Percentiles rank a stretch among this genome's conserved stretches.
Evolutionary conservation across 2,329 filamentous ascomycete species (phyloP).

Genomic region (Endothia cerciana): DNA sequence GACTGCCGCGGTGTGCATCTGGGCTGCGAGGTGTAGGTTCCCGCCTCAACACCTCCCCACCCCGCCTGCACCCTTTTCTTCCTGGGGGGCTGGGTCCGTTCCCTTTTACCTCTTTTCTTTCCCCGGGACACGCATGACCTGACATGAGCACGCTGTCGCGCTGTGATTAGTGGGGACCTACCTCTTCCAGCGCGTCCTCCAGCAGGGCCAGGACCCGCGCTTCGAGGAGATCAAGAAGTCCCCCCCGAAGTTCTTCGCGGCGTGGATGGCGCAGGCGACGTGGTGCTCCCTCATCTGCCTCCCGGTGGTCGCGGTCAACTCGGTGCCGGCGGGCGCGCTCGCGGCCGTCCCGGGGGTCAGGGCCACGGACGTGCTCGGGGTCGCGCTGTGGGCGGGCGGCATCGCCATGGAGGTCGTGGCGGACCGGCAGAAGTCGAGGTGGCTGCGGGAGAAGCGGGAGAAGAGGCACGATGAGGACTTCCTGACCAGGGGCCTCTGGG

Average conservation of each 20-base stretch:
- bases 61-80: no score
- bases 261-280: slow-evolving; percentile 60
- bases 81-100: no score
- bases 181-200: slow-evolving; percentile 64
- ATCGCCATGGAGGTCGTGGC: slow-evolving; percentile 64
- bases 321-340: slow-evolving; percentile 58
- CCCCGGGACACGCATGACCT: background rate
- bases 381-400: slow-evolving; percentile 62
- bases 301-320: slow-evolving; percentile 67
- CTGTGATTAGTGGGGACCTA: slow-evolving; percentile 58
- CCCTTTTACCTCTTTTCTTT: no score
- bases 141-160: background rate
- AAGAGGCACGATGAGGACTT: slow-evolving; percentile 72
- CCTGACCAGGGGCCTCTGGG: slow-evolving; percentile 65
- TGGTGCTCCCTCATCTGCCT: slow-evolving; percentile 71
- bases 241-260: slow-evolving; percentile 41
- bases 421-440: slow-evolving; percentile 66
- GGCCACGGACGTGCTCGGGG: slow-evolving; percentile 59
- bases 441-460: slow-evolving; percentile 62
- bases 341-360: slow-evolving; percentile 52
- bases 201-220: slow-evolving; percentile 60
- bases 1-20: slow-evolving; percentile 50
- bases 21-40: slow-evolving; percentile 61
- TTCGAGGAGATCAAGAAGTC: slow-evolving; percentile 47
- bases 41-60: no score